Base-by-base conservation (phyloP, 2,329 filamentous ascomycete species). In the Alternaria ethzedia region DNA sequence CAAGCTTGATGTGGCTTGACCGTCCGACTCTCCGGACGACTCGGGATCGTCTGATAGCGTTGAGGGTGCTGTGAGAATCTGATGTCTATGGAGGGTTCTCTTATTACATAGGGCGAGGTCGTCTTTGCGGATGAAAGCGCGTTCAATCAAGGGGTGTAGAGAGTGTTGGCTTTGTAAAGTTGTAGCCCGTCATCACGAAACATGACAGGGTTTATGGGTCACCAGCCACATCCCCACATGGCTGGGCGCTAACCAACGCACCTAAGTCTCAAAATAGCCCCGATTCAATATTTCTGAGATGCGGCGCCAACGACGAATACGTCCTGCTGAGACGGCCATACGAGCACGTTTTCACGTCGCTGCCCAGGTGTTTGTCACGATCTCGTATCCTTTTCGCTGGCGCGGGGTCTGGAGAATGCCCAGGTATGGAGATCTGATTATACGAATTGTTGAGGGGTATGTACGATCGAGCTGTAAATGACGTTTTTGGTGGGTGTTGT, bases 161-260 rank as follows among this genome's bases (percentile, higher is more conserved):
- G 23, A 11, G 1, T 36, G 17, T 11, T 23, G 49, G 10, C 12
- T 5, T 51, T 52, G 30, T 52, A 36, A 32, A 15, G 47, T 20
- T 20, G 26, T 13, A 8, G 28, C 13, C 43, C 20, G 49, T 36
- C 30, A 23, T 36, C 5, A 25, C 11, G 49, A 41, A 36, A 36
- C 36, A 21, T 5, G 49, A 25, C 49, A 52, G 13, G 49, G 36
- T 52, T 32, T 7, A 25, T 32, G 28, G 20, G 20, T 28, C 54
- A 62, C 59, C 63, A 65, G 59, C 63, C 63, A 64, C 62, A 59
- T 23, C 49, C 20, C 36, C 36, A 59, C 25, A 44, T 54, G 36
- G 49, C 13, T 30, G 46, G 30, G 36, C 57, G 36, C 49, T 32
- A 52, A 46, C 57, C 50, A 30, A 60, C 43, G 49, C 57, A 52